phyloP scores from a whole-genome alignment of 2,329 filamentous ascomycete genomes.

The Fusarium aywerte region DNA sequence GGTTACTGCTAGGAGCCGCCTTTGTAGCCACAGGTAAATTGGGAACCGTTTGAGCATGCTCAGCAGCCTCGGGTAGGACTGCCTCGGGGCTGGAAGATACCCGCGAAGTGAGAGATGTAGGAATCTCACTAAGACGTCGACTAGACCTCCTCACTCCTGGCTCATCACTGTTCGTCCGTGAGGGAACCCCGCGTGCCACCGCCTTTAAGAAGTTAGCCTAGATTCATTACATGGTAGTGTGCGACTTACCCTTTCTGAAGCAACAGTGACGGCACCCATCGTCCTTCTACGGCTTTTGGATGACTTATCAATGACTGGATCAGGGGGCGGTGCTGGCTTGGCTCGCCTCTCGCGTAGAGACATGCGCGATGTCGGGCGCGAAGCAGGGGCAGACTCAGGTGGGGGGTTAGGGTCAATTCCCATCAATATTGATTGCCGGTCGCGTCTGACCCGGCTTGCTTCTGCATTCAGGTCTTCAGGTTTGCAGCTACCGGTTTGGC shows the following conservation, averaged over 20 bases:
- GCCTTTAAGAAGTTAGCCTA: conserved; percentile 45
- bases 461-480: conserved; percentile 82
- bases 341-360: conserved; percentile 78
- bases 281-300: conserved; percentile 68
- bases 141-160: conserved; percentile 50
- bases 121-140: conserved; percentile 63
- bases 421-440: conserved; percentile 67
- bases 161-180: conserved; percentile 43
- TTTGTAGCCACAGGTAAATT: conserved; percentile 56
- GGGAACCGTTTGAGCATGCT: conserved; percentile 47
- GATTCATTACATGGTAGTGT: background rate
- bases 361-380: conserved; percentile 69
- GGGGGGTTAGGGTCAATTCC: conserved; percentile 46
- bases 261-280: conserved; percentile 56
- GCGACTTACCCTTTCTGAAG: conserved; percentile 47
- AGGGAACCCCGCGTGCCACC: conserved; percentile 48
- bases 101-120: conserved; percentile 48
- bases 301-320: conserved; percentile 48
- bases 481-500: conserved; percentile 79
- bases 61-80: conserved; percentile 31
- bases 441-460: conserved; percentile 69
- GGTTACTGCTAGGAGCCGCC: conserved; percentile 53
- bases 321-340: conserved; percentile 65
- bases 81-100: conserved; percentile 18
- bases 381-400: conserved; percentile 41